A percentile compares a stretch with the other conserved stretches of the same genome.
phyloP scores from a whole-genome alignment of 2,329 filamentous ascomycete species.

The Calonectria henricotiae region DNA sequence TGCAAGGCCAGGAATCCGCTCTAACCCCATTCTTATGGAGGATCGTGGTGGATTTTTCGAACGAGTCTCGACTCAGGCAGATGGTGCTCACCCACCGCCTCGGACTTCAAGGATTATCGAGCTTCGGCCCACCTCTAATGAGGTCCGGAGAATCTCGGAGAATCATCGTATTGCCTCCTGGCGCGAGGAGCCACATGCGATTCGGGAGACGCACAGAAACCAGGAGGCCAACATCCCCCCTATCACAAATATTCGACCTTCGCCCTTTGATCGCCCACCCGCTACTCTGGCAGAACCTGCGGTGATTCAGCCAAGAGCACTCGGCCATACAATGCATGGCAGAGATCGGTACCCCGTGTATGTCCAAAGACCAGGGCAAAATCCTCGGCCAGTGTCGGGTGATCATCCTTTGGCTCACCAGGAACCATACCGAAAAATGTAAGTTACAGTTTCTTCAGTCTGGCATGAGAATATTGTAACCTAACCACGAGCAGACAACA shows the following conservation, averaged over 20 bases:
- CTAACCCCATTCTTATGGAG: constrained; percentile 60
- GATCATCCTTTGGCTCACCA: constrained; percentile 35
- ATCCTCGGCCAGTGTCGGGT: constrained; percentile 40
- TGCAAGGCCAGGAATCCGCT: constrained; percentile 53
- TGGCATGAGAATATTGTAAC: background rate
- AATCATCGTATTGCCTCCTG: constrained; percentile 45
- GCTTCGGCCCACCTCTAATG: constrained; percentile 37
- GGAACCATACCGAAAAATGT: constrained; percentile 50
- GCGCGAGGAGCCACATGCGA: constrained; percentile 45
- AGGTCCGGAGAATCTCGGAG: constrained; percentile 38
- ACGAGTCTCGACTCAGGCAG: constrained; percentile 50
- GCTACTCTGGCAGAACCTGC: constrained; percentile 38
- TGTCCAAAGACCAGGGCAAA: constrained; percentile 32
- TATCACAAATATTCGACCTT: constrained; percentile 33
- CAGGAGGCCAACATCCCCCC: constrained; percentile 46
- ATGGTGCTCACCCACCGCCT: constrained; percentile 36
- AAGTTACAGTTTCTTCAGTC: constrained; percentile 36
- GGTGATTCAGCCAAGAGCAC: constrained; percentile 28
- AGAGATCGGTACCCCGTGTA: constrained; percentile 36
- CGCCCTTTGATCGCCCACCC: constrained; percentile 32
- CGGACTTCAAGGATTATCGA: constrained; percentile 40
- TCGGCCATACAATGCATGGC: constrained; percentile 24
- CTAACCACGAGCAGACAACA: constrained; percentile 46
- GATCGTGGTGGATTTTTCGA: constrained; percentile 60
- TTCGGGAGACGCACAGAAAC: constrained; percentile 42